Conservation (phyloP, 441 rosid genomes). For the Gossypium gossypioides region DNA sequence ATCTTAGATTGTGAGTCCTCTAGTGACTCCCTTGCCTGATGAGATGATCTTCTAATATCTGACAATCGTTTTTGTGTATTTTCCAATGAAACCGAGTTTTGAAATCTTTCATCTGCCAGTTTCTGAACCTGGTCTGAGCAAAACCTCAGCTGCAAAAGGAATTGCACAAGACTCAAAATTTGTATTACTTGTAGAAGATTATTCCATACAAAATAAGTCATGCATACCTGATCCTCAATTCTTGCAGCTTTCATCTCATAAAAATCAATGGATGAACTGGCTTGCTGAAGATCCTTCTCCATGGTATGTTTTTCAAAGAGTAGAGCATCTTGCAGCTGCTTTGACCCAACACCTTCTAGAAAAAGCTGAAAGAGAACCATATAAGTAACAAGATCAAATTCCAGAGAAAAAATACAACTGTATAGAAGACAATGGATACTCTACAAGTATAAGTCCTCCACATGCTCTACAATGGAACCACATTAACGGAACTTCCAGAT, state of each 20-base stretch:
- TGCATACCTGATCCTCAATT: conserved; percentile 81
- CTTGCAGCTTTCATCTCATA: conserved; percentile 55
- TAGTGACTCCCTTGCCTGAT: conserved; percentile 56
- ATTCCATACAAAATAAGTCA: background rate
- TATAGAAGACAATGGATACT: background rate
- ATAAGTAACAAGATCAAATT: conserved; percentile 15
- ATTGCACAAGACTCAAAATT: background rate
- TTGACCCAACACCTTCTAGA: conserved; percentile 71
- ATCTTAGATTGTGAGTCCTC: conserved; percentile 57
- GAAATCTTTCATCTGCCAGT: conserved; percentile 62
- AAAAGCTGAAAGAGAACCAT: conserved; percentile 56
- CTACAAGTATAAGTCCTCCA: background rate
- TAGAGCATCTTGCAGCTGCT: conserved; percentile 60
- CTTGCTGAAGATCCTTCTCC: conserved; percentile 69
- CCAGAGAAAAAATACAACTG: background rate
- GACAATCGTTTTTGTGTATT: conserved; percentile 52
- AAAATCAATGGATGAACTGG: conserved; percentile 53
- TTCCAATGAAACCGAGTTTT: conserved; percentile 41
- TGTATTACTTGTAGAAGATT: background rate
- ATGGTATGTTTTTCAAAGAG: conserved; percentile 46
- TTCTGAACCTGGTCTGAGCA: conserved; percentile 63
- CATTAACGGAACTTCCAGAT: background rate
- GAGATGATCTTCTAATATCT: conserved; percentile 51
- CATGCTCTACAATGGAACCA: background rate
- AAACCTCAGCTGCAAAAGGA: conserved; percentile 56